Base-by-base conservation (phyloP, 805 yeast genomes). In the Metschnikowia amazonensis region DNA sequence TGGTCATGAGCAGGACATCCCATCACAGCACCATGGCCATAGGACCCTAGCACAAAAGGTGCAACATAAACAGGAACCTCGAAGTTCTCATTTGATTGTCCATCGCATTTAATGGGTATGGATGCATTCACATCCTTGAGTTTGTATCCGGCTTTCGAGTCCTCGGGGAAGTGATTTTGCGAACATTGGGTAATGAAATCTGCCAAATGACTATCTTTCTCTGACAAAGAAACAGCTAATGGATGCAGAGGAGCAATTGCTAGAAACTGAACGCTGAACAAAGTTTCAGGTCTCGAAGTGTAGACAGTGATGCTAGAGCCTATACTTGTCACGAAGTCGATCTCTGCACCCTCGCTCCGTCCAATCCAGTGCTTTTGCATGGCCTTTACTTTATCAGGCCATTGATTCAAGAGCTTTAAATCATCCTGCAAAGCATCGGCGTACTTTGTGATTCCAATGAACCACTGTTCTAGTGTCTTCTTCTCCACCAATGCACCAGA, bases 301-400 rank as follows among this genome's bases (percentile, higher is more conserved):
- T 83, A 94, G 1, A 83, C 82, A 1, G 69, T 63, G 2, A 87
- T 55, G 2, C 58, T 49, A 1, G 57, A 53, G 1, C 46, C 32
- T 4, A 50, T 46, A 6, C 56, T 48, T 7, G 64, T 57, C 0
- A 68, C 59, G 55, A 92, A 89, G 2, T 47, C 58, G 9, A 94
- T 68, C 33, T 84, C 84, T 0, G 89, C 84, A 20, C 98, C 98
- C 18, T 73, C 67, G 2, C 96, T 86, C 56, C 81, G 80, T 1
- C 97, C 98, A 43, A 94, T 89, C 99, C 99, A 94, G 64, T 94
- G 81, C 43, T 67, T 76, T 65, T 94, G 99, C 98, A 92, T 90
- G 4, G 81, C 69, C 60, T 83, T 86, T 14, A 94, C 98, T 56
- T 86, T 84, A 2, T 76, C 74, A 0, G 99, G 99, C 99, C 99